A percentile compares a stretch with the other conserved stretches of the same genome.
These are phyloP conservation scores for Fusarium goolgardi DNA, from an alignment of 2,329 filamentous ascomycete species.

Conservation along the genomic window DNA sequence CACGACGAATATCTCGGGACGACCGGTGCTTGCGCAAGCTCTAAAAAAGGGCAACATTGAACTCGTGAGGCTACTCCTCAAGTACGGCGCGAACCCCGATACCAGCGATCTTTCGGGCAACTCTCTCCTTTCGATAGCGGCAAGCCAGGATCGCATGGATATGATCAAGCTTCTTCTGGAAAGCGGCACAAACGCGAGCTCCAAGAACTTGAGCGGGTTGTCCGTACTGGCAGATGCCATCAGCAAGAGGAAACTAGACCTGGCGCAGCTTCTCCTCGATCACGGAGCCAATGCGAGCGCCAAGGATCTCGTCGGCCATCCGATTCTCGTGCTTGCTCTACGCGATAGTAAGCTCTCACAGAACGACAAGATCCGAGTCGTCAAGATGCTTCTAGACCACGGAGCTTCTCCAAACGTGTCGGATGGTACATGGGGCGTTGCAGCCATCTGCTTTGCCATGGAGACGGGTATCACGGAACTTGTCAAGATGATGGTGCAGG, in stretches of 20 bases:
- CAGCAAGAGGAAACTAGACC: slow-evolving; percentile 48
- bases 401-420: slow-evolving; percentile 50
- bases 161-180: slow-evolving; percentile 52
- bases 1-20: slow-evolving; percentile 42
- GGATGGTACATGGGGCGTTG: slow-evolving; percentile 39
- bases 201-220: slow-evolving; percentile 47
- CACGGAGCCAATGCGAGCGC: slow-evolving; percentile 51
- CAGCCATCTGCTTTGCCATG: slow-evolving; percentile 45
- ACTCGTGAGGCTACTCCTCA: slow-evolving; percentile 48
- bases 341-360: slow-evolving; percentile 43
- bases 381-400: slow-evolving; percentile 50
- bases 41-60: slow-evolving; percentile 46
- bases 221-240: slow-evolving; percentile 52
- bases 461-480: slow-evolving; percentile 44
- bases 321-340: slow-evolving; percentile 49
- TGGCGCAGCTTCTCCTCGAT: slow-evolving; percentile 50
- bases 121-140: slow-evolving; percentile 48
- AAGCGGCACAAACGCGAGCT: slow-evolving; percentile 50
- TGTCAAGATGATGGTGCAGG: slow-evolving; percentile 45
- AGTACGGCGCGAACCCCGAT: slow-evolving; percentile 53
- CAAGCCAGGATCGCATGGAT: slow-evolving; percentile 45
- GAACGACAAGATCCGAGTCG: slow-evolving; percentile 44
- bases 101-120: slow-evolving; percentile 48
- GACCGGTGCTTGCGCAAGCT: slow-evolving; percentile 46
- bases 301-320: slow-evolving; percentile 49